A percentile compares a stretch with the other conserved stretches of the same genome.
phyloP scores from a whole-genome alignment of 352 stramenopile species.

The Peronospora belbahrii region DNA sequence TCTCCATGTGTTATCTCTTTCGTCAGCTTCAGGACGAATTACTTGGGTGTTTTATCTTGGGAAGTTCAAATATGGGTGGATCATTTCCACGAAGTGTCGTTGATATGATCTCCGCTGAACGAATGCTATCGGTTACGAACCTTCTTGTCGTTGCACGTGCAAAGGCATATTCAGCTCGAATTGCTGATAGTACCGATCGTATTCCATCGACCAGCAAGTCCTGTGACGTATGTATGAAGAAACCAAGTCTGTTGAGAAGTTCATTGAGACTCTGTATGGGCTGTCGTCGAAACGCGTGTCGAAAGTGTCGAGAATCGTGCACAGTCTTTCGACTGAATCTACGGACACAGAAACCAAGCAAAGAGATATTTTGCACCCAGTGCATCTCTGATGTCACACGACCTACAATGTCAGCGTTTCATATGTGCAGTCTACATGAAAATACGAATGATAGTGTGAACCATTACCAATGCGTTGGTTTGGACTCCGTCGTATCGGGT shows the following conservation, averaged over 20 bases:
- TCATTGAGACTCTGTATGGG: slow-evolving; percentile 40
- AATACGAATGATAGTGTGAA: slow-evolving; percentile 8
- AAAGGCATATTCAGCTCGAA: slow-evolving; percentile 45
- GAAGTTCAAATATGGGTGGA: slow-evolving; percentile 36
- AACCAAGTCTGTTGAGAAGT: slow-evolving; percentile 26
- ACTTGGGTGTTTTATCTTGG: slow-evolving; percentile 54
- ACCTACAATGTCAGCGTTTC: slow-evolving; percentile 20
- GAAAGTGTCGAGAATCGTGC: slow-evolving; percentile 38
- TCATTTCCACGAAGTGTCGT: slow-evolving; percentile 32
- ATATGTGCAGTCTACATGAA: slow-evolving; percentile 24
- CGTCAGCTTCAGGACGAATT: slow-evolving; percentile 38
- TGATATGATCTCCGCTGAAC: slow-evolving; percentile 34
- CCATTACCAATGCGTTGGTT: slow-evolving; percentile 6
- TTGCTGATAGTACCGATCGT: slow-evolving; percentile 28
- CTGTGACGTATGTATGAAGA: slow-evolving; percentile 51
- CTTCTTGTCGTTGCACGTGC: slow-evolving; percentile 38
- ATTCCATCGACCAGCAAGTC: slow-evolving; percentile 24
- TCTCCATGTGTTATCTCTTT: slow-evolving; percentile 61
- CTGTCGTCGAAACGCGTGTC: slow-evolving; percentile 49
- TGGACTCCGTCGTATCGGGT: slow-evolving; percentile 16
- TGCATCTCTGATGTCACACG: slow-evolving; percentile 38
- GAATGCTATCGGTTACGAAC: slow-evolving; percentile 37
- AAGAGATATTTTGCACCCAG: slow-evolving; percentile 45
- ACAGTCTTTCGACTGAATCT: slow-evolving; percentile 41
- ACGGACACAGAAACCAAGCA: slow-evolving; percentile 35